Evolutionary conservation across 805 yeast species (phyloP), one percentile per base, ranked within the genome.

Genomic region (Metschnikowia gelsemii): DNA sequence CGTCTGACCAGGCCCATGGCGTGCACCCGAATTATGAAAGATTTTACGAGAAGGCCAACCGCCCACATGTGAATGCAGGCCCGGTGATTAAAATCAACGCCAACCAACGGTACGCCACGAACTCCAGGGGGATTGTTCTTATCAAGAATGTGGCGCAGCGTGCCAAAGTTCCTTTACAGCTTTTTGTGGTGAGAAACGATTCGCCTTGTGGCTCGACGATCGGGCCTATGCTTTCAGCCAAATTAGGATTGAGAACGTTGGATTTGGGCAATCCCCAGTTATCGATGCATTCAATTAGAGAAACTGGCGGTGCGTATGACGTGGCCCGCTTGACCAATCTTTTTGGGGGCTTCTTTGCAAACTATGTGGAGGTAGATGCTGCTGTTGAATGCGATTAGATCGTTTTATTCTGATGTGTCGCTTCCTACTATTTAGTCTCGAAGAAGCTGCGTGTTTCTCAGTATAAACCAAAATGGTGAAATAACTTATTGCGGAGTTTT

Each of bases 1-100:
- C 97, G 0, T 87, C 96, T 0, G 99, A 91, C 62, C 93, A 89
- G 80, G 96, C 98, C 1, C 99, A 91, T 60, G 98, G 96, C 23
- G 84, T 91, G 27, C 96, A 91, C 62, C 99, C 99, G 43, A 91
- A 91, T 63, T 91, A 91, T 62, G 66, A 78, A 4, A 76, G 74
- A 39, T 78, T 78, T 53, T 85, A 93, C 64, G 98, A 93, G 59
- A 59, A 78, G 17, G 69, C 76, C 46, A 95, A 91, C 62, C 78
- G 79, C 50, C 98, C 99, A 1, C 73, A 73, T 38, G 67, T 91
- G 46, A 95, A 95, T 57, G 72, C 72, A 25, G 99, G 99, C 5
- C 96, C 98, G 0, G 97, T 89, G 2, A 79, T 91, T 58, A 91
- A 91, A 64, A 69, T 91, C 59, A 91, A 91, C 58, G 97, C 98